phyloP scores from a whole-genome alignment of 306 rosid species.

The Vigna angularis region DNA sequence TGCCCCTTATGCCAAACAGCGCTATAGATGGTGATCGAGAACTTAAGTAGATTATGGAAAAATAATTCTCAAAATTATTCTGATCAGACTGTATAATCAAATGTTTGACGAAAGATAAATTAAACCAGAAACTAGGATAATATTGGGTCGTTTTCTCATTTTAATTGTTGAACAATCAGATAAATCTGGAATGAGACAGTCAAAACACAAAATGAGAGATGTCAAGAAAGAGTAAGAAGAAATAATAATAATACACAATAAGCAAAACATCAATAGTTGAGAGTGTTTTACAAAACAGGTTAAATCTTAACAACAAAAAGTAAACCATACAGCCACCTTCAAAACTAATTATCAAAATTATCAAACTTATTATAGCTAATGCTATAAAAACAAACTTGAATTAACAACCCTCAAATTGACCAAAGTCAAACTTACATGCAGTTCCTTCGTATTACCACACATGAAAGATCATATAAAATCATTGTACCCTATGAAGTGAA shows the following conservation, averaged over 20 bases:
- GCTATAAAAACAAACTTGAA: not conserved
- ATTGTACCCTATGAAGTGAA: conserved; percentile 1
- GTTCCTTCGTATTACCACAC: conserved; percentile 5
- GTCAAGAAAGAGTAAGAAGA: not conserved
- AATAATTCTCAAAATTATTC: conserved; percentile 1
- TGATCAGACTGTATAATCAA: not conserved
- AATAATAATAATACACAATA: not conserved
- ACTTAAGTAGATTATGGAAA: not conserved
- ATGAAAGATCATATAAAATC: conserved; percentile 13
- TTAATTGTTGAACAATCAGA: conserved; percentile 17
- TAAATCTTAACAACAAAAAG: not conserved
- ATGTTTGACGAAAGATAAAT: not conserved
- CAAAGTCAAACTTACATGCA: conserved; percentile 10
- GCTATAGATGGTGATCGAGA: not conserved
- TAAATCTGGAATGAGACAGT: not conserved
- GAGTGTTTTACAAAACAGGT: not conserved
- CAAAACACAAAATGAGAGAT: not conserved
- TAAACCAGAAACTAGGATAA: not conserved
- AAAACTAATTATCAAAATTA: conserved; percentile 1
- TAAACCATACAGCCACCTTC: not conserved
- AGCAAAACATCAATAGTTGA: not conserved
- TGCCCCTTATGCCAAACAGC: too few relatives aligned
- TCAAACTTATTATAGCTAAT: too few relatives aligned
- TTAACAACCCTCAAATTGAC: conserved; percentile 5
- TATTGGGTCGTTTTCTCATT: not conserved